Conservation (phyloP, 371 early-diverging fungal species). For the Funneliformis caledonium region DNA sequence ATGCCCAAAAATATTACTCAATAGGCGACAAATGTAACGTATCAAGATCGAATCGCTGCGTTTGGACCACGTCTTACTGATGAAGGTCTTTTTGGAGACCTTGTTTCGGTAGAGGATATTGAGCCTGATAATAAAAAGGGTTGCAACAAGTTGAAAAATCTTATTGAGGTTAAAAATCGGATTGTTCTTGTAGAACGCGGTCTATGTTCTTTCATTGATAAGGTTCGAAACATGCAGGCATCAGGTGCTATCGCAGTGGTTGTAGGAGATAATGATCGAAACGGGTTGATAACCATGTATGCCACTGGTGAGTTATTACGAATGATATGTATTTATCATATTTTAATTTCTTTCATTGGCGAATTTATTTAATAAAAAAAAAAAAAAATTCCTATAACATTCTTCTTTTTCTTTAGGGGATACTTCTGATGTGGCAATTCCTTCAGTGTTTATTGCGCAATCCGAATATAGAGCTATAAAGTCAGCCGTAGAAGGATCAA, state of each 20-base stretch:
- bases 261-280: slow-evolving; percentile 80
- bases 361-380: background rate
- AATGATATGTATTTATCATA: slow-evolving; percentile 24
- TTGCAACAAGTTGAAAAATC: slow-evolving; percentile 16
- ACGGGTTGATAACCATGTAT: slow-evolving; percentile 89
- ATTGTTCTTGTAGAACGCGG: slow-evolving; percentile 86
- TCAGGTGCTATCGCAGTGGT: slow-evolving; percentile 88
- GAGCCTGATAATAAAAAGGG: slow-evolving; percentile 4
- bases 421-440: slow-evolving; percentile 74
- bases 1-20: background rate
- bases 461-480: slow-evolving; percentile 61
- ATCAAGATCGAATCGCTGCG: slow-evolving; percentile 65
- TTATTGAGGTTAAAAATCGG: slow-evolving; percentile 57
- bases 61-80: slow-evolving; percentile 68
- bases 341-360: background rate
- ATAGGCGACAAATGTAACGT: slow-evolving; percentile 43
- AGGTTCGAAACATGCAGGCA: slow-evolving; percentile 86
- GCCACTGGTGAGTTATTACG: slow-evolving; percentile 61
- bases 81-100: slow-evolving; percentile 58
- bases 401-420: slow-evolving; percentile 54
- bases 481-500: slow-evolving; percentile 45
- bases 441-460: slow-evolving; percentile 76
- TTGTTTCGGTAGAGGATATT: slow-evolving; percentile 49
- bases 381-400: background rate
- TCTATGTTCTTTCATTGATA: slow-evolving; percentile 83